phyloP scores from a whole-genome alignment of 2,329 filamentous ascomycete species.

The Fusarium anguioides region DNA sequence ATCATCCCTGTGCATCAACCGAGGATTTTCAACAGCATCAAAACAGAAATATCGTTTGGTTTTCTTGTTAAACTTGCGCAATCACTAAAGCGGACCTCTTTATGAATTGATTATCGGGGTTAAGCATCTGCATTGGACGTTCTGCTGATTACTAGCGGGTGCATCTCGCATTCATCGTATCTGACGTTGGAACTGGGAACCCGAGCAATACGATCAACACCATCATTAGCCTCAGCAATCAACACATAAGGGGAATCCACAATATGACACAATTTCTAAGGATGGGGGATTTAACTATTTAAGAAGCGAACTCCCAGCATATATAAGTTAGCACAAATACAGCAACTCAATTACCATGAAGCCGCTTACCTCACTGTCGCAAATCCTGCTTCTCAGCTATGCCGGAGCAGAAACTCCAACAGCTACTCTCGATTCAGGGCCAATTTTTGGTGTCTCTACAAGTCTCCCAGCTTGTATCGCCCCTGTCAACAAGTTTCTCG shows the following conservation, averaged over 20 bases:
- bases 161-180: constrained; percentile 14
- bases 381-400: constrained; percentile 2
- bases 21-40: too few relatives aligned
- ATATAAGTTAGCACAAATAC: not conserved
- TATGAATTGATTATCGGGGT: not conserved
- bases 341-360: constrained; percentile 11
- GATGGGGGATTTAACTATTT: too few relatives aligned
- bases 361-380: not conserved
- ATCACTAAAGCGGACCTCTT: too few relatives aligned
- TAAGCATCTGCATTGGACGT: not conserved
- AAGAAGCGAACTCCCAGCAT: not conserved
- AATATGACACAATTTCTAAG: too few relatives aligned
- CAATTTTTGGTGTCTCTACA: constrained; percentile 24
- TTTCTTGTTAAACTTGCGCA: too few relatives aligned
- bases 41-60: not conserved
- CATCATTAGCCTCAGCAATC: not conserved
- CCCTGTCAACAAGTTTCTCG: constrained; percentile 38
- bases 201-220: constrained; percentile 14
- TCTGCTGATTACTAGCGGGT: not conserved
- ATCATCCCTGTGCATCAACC: too few relatives aligned
- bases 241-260: too few relatives aligned
- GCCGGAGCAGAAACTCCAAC: constrained; percentile 12
- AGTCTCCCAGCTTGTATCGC: constrained; percentile 26
- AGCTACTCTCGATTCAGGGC: constrained; percentile 30
- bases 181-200: not conserved